Base-by-base conservation (phyloP, 192 early-diverging fungal genomes). In the Gaertneriomyces semiglobifer region DNA sequence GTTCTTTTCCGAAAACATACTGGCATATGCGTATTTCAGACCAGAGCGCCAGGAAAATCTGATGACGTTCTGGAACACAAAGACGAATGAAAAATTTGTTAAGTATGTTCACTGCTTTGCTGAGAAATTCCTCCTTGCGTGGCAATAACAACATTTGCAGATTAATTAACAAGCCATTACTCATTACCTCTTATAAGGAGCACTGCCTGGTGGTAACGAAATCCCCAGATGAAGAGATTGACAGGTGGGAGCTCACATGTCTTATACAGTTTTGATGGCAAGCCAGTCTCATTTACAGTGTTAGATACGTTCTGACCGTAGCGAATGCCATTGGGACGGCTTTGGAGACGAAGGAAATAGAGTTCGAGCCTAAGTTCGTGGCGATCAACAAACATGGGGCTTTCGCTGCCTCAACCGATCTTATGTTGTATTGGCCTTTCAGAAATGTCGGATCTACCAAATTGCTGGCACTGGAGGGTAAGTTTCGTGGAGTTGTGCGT, bases 291-390 rank as follows among this genome's bases (percentile, higher is more conserved):
- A 69, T 60, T 38, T 25, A 5, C 14, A 19, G 40, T 4, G 6
- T 16, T 43, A 82, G 81, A 52, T 79, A 63, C 52, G 58, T 70
- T 39, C 63, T 85, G 19, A 83, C 74, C 0, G 74, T 85, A 33
- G 62, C 61, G n/a, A 85, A 85, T 59, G 64, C 83, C 7, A 85
- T 85, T 66, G 83, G 83, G 38, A 83, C 79, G 3, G 64, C 81
- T 4, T 60, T 81, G 25, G 81, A 85, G 60, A 74, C 75, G 0
- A 81, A 83, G 51, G 63, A 74, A n/a, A 66, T 85, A 5, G 74
- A 76, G 18, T 85, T 83, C 60, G 76, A 74, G 51, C 83, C 83
- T 0, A 76, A 70, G 48, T 75, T 60, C 33, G 76, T 63, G 0
- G 51, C 57, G 5, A 77, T 85, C 47, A 82, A 73, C 40, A 83